Percentiles rank a stretch among this genome's conserved stretches.
Evolutionary conservation across 75 land plant species (phyloP).

Genomic region (Larix kaempferi): DNA sequence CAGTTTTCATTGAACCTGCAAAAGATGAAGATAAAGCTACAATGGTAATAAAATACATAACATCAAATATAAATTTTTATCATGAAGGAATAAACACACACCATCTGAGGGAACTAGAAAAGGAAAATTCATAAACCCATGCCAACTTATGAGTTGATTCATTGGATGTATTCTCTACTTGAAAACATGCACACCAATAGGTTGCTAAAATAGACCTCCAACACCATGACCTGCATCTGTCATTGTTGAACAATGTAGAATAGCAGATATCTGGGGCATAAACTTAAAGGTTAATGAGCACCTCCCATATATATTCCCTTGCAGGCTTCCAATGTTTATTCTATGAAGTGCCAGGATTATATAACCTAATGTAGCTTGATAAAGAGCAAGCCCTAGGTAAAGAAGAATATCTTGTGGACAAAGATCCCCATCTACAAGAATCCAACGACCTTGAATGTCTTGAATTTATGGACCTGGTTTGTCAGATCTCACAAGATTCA

Average conservation of each 20-base stretch:
- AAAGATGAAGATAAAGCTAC: too few species aligned
- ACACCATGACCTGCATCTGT: constrained; percentile 81
- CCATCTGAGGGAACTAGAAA: constrained; percentile 57
- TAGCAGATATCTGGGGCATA: constrained; percentile 80
- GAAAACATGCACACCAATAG: constrained; percentile 82
- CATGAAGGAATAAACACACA: too few species aligned
- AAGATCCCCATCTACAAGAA: constrained; percentile 76
- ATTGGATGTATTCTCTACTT: constrained; percentile 79
- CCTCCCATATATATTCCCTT: constrained; percentile 57
- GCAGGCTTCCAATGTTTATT: constrained; percentile 38
- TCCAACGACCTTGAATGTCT: constrained; percentile 80
- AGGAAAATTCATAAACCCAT: constrained; percentile 34
- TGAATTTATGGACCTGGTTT: constrained; percentile 70
- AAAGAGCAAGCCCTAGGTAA: constrained; percentile 77
- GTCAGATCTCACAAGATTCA: constrained; percentile 75
- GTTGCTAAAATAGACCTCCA: constrained; percentile 78
- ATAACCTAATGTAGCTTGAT: constrained; percentile 88
- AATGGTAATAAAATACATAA: too few species aligned
- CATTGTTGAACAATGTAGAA: constrained; percentile 84
- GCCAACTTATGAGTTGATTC: constrained; percentile 59
- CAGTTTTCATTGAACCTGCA: constrained; percentile 59
- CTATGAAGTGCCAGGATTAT: constrained; percentile 67
- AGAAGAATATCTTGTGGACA: constrained; percentile 83
- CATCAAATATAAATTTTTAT: too few species aligned
- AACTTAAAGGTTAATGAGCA: constrained; percentile 88